phyloP scores from a whole-genome alignment of 768 basidiomycete species.

The Suillus cothurnatus region DNA sequence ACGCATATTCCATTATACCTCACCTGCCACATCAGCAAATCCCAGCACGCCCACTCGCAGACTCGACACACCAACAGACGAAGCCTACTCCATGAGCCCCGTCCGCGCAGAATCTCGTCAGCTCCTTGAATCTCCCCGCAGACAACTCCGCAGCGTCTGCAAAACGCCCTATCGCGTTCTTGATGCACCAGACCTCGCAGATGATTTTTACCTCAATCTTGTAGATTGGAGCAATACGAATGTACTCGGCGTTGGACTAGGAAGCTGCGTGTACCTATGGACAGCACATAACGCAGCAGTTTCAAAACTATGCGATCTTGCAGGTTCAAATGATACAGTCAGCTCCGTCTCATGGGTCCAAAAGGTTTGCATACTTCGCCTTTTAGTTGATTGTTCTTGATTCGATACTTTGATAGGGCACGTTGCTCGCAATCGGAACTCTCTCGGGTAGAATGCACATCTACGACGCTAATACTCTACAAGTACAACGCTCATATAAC shows the following conservation, averaged over 20 bases:
- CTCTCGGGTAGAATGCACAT: conserved; percentile 88
- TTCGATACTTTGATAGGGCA: conserved; percentile 48
- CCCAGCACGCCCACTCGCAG: conserved; percentile 56
- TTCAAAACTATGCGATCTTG: conserved; percentile 86
- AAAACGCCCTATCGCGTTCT: conserved; percentile 97
- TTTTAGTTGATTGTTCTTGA: conserved; percentile 3
- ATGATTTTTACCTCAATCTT: conserved; percentile 98
- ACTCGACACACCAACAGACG: conserved; percentile 84
- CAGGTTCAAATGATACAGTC: conserved; percentile 64
- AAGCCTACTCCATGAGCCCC: conserved; percentile 89
- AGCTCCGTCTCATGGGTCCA: conserved; percentile 95
- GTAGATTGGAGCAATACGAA: conserved; percentile 98
- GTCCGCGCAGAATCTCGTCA: conserved; percentile 81
- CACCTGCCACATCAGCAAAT: conserved; percentile 57
- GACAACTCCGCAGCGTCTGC: conserved; percentile 79
- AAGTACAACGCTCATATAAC: conserved; percentile 77
- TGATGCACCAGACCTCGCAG: conserved; percentile 95
- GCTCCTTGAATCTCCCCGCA: conserved; percentile 82
- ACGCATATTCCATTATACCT: conserved; percentile 70
- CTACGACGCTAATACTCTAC: conserved; percentile 83
- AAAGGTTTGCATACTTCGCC: conserved; percentile 39
- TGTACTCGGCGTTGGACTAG: conserved; percentile 84
- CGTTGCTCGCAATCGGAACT: conserved; percentile 91
- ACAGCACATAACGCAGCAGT: conserved; percentile 92
- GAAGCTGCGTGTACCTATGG: conserved; percentile 95